These are phyloP conservation scores for Malassezia arunalokei DNA, from an alignment of 1,284 basidiomycete species.

Conservation along the genomic window DNA sequence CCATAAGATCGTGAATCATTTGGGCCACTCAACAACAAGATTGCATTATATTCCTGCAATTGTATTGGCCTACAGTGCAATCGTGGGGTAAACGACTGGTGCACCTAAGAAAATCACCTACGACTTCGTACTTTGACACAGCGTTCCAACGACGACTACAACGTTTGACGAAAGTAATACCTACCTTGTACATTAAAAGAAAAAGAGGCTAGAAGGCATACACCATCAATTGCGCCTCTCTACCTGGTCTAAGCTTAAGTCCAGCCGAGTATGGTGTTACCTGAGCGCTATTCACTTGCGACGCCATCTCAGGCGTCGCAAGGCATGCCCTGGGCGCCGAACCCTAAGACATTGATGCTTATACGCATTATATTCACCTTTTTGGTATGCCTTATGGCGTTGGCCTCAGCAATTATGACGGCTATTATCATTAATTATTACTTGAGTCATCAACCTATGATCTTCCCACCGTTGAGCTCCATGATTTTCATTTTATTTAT, in stretches of 20 bases:
- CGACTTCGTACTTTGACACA: no score
- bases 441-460: slow-evolving; percentile 44
- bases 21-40: background rate
- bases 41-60: background rate
- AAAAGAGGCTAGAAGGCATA: no score
- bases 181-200: no score
- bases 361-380: slow-evolving; percentile 38
- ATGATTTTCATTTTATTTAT: slow-evolving; percentile 47
- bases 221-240: background rate
- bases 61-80: background rate
- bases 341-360: slow-evolving; percentile 36
- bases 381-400: slow-evolving; percentile 33
- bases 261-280: slow-evolving; percentile 26
- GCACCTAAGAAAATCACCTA: no score
- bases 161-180: no score
- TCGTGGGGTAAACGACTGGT: slow-evolving; percentile 3
- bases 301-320: slow-evolving; percentile 20
- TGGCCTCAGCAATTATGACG: slow-evolving; percentile 37
- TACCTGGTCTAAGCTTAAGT: background rate
- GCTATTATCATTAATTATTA: slow-evolving; percentile 45
- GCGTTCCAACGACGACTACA: no score
- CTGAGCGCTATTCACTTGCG: slow-evolving; percentile 30
- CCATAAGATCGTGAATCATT: background rate
- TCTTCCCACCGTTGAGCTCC: slow-evolving; percentile 46
- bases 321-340: slow-evolving; percentile 23